Evolutionary conservation across 306 rosid genomes (phyloP), one percentile per base, ranked within the genome.

Genomic region (Abrus precatorius): DNA sequence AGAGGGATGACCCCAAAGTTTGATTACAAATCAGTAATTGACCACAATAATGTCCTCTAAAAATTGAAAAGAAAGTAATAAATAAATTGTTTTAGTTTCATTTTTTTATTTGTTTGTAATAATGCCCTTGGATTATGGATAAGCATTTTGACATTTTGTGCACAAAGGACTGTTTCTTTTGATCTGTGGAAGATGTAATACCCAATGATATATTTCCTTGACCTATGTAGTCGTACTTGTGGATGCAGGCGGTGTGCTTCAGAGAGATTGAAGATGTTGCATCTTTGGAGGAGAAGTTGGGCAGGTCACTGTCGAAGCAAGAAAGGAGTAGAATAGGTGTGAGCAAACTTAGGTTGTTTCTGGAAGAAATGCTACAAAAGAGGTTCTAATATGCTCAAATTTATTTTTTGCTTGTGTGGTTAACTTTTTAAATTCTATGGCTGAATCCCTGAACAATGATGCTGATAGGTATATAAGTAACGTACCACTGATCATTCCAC

Each of bases 271-370:
- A 91, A 84, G 99, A 95, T 77, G 86, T 93, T 78, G 83, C 91
- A 53, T 81, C 88, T 60, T 89, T 93, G 86, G 97, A 93, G 91
- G 96, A 91, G 82, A 93, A 90, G 69, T 80, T 95, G 89, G 91
- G 91, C 65, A 86, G 99, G 72, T 59, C 94, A 68, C 86, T 95
- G 88, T 87, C 96, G 14, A 85, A 88, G 77, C 82, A 86, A 86
- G 99, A 93, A 86, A 95, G 89, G 83, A 92, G 90, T 82, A 91
- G 97, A 80, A 95, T 93, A 84, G 98, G 99, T 72, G 94, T 95
- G 64, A 91, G 98, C 93, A 91, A 90, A 86, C 97, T 95, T 71
- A 89, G 93, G 84, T 67, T 68, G 9, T 95, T 93, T 83, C 75
- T 93, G 84, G 99, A 95, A 88, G 98, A 93, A 83, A 57, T 95